Conservation (phyloP, 768 basidiomycete genomes). For the Chalciporus sphaerocephalus region DNA sequence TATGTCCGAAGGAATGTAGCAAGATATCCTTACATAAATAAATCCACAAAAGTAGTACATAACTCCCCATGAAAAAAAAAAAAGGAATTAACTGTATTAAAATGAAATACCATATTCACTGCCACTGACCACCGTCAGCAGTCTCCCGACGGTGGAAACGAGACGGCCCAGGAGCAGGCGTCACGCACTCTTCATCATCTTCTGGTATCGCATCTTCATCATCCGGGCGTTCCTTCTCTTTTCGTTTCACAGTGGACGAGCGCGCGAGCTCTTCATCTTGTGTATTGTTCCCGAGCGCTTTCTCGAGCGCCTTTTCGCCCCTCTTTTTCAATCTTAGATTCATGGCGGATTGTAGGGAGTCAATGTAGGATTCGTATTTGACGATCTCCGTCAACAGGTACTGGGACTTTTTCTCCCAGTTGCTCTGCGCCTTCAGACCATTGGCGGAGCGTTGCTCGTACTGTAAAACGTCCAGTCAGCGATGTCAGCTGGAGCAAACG, state of each 20-base stretch:
- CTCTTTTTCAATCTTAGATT: slow-evolving; percentile 79
- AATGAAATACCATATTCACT: slow-evolving; percentile 20
- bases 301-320: slow-evolving; percentile 79
- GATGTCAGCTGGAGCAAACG: background rate
- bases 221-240: slow-evolving; percentile 37
- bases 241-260: slow-evolving; percentile 36
- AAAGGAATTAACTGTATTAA: slow-evolving; percentile 17
- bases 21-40: slow-evolving; percentile 35
- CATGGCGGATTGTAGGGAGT: slow-evolving; percentile 83
- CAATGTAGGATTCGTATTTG: slow-evolving; percentile 94
- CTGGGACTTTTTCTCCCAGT: slow-evolving; percentile 92
- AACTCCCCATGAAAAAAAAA: background rate
- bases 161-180: slow-evolving; percentile 25
- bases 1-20: slow-evolving; percentile 3
- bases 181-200: slow-evolving; percentile 36
- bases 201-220: slow-evolving; percentile 49
- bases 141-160: slow-evolving; percentile 42
- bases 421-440: slow-evolving; percentile 69
- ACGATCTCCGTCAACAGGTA: slow-evolving; percentile 88
- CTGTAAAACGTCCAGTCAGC: slow-evolving; percentile 39
- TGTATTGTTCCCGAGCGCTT: slow-evolving; percentile 40
- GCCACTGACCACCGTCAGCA: slow-evolving; percentile 34
- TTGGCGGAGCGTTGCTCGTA: slow-evolving; percentile 76
- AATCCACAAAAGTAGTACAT: slow-evolving; percentile 13
- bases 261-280: slow-evolving; percentile 31